Evolutionary conservation across 2,329 filamentous ascomycete genomes (phyloP).

Genomic region (Exophiala oligosperma): DNA sequence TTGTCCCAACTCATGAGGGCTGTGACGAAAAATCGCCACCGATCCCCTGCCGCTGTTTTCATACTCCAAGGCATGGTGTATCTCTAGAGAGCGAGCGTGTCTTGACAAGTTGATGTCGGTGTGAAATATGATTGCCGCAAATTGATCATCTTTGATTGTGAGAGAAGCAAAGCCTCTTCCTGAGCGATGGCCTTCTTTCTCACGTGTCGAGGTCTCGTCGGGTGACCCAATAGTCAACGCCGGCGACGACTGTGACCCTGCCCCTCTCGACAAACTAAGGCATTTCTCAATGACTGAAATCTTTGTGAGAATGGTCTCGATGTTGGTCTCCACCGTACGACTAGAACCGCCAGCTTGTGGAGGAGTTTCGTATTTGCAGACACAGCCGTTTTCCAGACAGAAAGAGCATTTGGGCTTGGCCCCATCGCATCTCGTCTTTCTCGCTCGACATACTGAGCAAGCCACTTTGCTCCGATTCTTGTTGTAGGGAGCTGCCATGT

Average conservation of each 20-base stretch:
- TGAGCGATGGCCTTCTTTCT: not conserved
- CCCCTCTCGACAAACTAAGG: not conserved
- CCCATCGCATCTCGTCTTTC: slow-evolving; percentile 4
- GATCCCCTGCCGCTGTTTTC: slow-evolving; percentile 1
- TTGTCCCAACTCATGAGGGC: not conserved
- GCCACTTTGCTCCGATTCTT: slow-evolving; percentile 5
- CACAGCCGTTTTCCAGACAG: slow-evolving; percentile 2
- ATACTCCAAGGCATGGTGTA: not conserved
- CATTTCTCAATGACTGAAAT: not conserved
- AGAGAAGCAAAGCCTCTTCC: not conserved
- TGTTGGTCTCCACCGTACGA: slow-evolving; percentile 1
- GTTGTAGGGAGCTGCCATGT: not conserved
- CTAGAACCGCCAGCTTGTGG: not conserved
- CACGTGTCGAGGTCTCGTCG: not conserved
- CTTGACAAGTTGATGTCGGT: slow-evolving; percentile 3
- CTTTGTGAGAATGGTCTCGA: slow-evolving; percentile 3
- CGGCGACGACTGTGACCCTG: not conserved
- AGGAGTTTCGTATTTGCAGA: slow-evolving; percentile 4
- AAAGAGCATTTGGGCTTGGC: slow-evolving; percentile 3
- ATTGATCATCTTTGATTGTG: slow-evolving; percentile 1
- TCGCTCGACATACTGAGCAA: slow-evolving; percentile 4
- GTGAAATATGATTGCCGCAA: slow-evolving; percentile 5
- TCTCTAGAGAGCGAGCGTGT: slow-evolving; percentile 1
- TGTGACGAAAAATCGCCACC: slow-evolving; percentile 6
- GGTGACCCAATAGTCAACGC: not conserved